Evolutionary conservation across 768 basidiomycete genomes (phyloP), one percentile per base, ranked within the genome.

Genomic region (Kwoniella pini): DNA sequence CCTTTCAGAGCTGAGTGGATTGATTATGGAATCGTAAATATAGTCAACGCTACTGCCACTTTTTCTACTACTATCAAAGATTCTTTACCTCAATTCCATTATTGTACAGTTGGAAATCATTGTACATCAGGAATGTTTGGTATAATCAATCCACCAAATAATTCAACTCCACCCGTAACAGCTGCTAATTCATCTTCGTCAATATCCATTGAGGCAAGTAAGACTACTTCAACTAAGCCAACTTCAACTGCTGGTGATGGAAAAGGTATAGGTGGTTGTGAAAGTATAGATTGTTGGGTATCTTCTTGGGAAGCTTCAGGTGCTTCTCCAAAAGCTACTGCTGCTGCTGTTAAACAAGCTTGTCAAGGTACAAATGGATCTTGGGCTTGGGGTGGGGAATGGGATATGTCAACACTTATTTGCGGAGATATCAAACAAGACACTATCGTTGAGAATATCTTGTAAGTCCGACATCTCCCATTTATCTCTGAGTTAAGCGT

Each of bases 71-170:
- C 21, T 2, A 46, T 62, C 42, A 52, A 43, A 19, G 46, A 50
- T 39, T 45, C 57, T 7, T 36, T 55, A 21, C 50, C 58, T n/a
- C 60, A 54, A 51, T 71, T 71, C 67, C 58, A 63, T 56, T 73
- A 68, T 52, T 73, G 71, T 46, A 65, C 64, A 26, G 69, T 70
- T 46, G 49, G 51, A 2, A 61, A 13, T 13, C 71, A 73, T 61
- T 73, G 71, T 49, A 28, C 51, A 2, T 62, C 50, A 1, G 71
- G 71, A 19, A 70, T 73, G 71, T 73, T 68, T 52, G 69, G 69
- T 4, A 51, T 70, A 28, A 52, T 70, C 64, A 73, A 73, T 31
- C 54, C 36, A 30, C 53, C 52, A 4, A 45, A 38, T n/a, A 40
- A 30, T 10, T 42, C 28, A 22, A 40, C 36, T 26, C 40, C 54